Percentiles rank a stretch among this genome's conserved stretches.
phyloP scores from a whole-genome alignment of 2,329 filamentous ascomycete species.

The Calonectria pseudoreteaudii region DNA sequence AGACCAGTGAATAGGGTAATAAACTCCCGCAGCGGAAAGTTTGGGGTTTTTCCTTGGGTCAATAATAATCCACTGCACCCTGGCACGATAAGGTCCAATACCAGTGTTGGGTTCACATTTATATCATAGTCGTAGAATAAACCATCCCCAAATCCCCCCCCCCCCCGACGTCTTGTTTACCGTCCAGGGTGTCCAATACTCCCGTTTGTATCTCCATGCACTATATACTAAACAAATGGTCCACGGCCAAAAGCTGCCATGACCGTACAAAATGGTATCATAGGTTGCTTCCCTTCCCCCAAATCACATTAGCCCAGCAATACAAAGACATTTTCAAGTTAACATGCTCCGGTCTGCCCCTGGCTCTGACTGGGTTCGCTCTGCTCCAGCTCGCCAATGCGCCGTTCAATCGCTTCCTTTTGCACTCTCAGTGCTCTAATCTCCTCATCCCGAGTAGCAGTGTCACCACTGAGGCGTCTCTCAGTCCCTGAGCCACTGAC shows the following conservation, averaged over 20 bases:
- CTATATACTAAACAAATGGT: slow-evolving; percentile 29
- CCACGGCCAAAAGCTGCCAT: slow-evolving; percentile 30
- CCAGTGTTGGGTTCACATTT: neutral
- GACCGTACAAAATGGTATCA: slow-evolving; percentile 47
- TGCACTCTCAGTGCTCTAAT: slow-evolving; percentile 48
- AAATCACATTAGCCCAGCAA: slow-evolving; percentile 20
- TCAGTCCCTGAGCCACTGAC: slow-evolving; percentile 38
- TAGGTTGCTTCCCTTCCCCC: slow-evolving; percentile 38
- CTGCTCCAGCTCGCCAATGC: slow-evolving; percentile 49
- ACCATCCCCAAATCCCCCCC: neutral
- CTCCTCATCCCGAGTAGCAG: slow-evolving; percentile 43
- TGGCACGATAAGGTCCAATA: neutral
- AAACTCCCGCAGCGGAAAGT: neutral
- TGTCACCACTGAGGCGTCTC: slow-evolving; percentile 35
- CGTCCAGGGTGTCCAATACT: slow-evolving; percentile 1
- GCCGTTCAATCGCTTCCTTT: slow-evolving; percentile 50
- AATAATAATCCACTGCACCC: neutral
- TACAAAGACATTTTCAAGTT: slow-evolving; percentile 4
- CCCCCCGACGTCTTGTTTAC: neutral
- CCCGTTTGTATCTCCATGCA: slow-evolving; percentile 11
- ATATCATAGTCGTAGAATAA: neutral
- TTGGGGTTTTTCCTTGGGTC: neutral
- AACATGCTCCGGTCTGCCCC: slow-evolving; percentile 14
- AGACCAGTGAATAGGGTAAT: neutral
- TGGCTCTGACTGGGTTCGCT: slow-evolving; percentile 34